Percentiles rank a stretch among this genome's conserved stretches.
Evolutionary conservation across 2,329 filamentous ascomycete species (phyloP).

Genomic region (Monilinia polystroma): DNA sequence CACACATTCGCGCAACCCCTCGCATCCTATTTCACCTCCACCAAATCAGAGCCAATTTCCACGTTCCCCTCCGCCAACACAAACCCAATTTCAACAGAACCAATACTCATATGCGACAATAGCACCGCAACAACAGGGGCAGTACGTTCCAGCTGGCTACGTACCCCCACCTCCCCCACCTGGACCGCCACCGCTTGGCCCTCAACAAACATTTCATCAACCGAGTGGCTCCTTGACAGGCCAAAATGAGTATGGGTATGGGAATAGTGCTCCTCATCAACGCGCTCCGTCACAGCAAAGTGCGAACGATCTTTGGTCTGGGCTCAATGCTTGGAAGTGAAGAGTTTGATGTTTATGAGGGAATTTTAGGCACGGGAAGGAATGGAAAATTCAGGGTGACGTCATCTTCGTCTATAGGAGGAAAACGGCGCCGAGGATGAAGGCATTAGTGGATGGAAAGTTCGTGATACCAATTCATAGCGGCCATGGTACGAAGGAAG

Average conservation of each 20-base stretch:
- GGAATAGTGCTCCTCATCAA: constrained; percentile 41
- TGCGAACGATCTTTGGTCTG: constrained; percentile 64
- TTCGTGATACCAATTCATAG: constrained; percentile 15
- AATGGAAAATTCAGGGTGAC: constrained; percentile 12
- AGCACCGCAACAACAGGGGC: constrained; percentile 43
- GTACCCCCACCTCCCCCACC: constrained; percentile 67
- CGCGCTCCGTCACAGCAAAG: constrained; percentile 38
- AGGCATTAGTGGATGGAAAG: constrained; percentile 12
- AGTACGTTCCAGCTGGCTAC: constrained; percentile 59
- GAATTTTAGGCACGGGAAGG: neutral
- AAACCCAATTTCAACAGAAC: constrained; percentile 42
- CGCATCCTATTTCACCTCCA: constrained; percentile 33
- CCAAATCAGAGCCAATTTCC: constrained; percentile 52
- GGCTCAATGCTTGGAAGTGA: constrained; percentile 46
- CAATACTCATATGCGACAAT: constrained; percentile 34
- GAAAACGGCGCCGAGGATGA: constrained; percentile 12
- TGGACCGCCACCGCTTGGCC: constrained; percentile 55
- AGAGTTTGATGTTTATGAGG: constrained; percentile 2
- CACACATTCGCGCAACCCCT: constrained; percentile 38
- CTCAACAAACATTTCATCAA: constrained; percentile 51
- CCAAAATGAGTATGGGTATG: constrained; percentile 55
- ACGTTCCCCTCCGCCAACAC: constrained; percentile 62
- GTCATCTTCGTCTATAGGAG: constrained; percentile 1
- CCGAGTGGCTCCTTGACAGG: constrained; percentile 47
- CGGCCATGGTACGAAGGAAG: neutral